These are phyloP conservation scores for Nitzschia sp. DNA, from an alignment of 108 stramenopile species.

Conservation along the genomic window DNA sequence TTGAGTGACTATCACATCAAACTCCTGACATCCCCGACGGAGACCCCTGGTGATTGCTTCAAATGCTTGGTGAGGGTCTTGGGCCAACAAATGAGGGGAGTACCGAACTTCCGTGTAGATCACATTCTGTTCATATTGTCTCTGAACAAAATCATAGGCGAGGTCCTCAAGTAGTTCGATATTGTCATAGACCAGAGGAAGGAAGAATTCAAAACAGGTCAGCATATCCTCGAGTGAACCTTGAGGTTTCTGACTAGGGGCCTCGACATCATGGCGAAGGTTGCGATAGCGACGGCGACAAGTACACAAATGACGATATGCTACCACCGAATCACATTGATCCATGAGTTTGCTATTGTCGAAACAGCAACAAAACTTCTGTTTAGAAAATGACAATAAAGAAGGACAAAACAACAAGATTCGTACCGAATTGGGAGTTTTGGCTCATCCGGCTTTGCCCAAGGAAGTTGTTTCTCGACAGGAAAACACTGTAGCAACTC, in stretches of 20 bases:
- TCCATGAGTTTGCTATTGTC: constrained; percentile 31
- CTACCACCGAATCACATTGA: constrained; percentile 32
- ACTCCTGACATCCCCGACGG: constrained; percentile 41
- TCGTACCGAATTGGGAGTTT: constrained; percentile 16
- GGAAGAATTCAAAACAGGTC: constrained; percentile 63
- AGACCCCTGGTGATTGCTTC: constrained; percentile 53
- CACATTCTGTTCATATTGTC: constrained; percentile 60
- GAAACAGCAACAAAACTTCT: not conserved
- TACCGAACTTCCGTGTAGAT: constrained; percentile 78
- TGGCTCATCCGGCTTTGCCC: constrained; percentile 38
- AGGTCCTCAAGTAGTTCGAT: constrained; percentile 53
- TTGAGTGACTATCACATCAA: constrained; percentile 56
- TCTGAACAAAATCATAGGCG: constrained; percentile 55
- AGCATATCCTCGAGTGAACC: constrained; percentile 58
- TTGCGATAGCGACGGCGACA: constrained; percentile 43
- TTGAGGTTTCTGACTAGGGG: constrained; percentile 7
- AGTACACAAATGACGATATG: constrained; percentile 55
- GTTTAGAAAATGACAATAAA: not conserved
- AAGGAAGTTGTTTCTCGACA: constrained; percentile 42
- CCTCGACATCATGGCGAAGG: constrained; percentile 6
- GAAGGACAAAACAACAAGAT: not conserved
- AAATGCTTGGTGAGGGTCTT: constrained; percentile 25
- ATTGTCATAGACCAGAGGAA: constrained; percentile 58
- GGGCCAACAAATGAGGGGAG: constrained; percentile 57
- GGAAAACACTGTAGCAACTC: constrained; percentile 45